Percentiles rank a stretch among this genome's conserved stretches.
Evolutionary conservation across 805 yeast species (phyloP).

Genomic region (Metschnikowia lachancei): DNA sequence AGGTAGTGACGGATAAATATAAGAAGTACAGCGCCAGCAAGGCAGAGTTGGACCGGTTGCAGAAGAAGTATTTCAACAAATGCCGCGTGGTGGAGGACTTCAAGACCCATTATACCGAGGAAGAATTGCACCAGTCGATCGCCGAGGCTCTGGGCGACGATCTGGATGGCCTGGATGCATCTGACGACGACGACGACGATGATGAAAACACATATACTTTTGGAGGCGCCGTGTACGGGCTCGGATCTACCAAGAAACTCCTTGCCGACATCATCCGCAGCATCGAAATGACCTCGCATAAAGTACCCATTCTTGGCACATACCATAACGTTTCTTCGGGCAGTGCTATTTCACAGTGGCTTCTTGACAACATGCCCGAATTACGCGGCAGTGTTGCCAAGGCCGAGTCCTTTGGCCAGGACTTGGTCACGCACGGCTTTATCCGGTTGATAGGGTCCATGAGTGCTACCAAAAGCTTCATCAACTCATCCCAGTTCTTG

Average conservation of each 20-base stretch:
- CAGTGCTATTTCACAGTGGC: slow-evolving; percentile 57
- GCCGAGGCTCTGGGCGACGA: slow-evolving; percentile 6
- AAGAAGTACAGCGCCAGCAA: slow-evolving; percentile 50
- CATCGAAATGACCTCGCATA: slow-evolving; percentile 53
- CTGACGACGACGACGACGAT: slow-evolving; percentile 23
- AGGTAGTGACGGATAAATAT: slow-evolving; percentile 48
- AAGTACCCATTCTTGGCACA: slow-evolving; percentile 67
- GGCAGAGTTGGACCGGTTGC: slow-evolving; percentile 51
- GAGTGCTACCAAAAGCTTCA: slow-evolving; percentile 50
- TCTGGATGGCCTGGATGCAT: not conserved
- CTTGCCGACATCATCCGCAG: slow-evolving; percentile 32
- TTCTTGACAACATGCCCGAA: slow-evolving; percentile 44
- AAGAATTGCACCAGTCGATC: slow-evolving; percentile 32
- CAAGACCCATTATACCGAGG: slow-evolving; percentile 46
- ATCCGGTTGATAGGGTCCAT: slow-evolving; percentile 65
- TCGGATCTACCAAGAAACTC: slow-evolving; percentile 33
- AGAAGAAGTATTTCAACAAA: slow-evolving; percentile 70
- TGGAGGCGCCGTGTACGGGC: slow-evolving; percentile 32
- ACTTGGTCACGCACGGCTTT: slow-evolving; percentile 57
- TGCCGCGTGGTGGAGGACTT: slow-evolving; percentile 72
- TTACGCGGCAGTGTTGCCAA: slow-evolving; percentile 48
- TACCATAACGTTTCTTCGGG: slow-evolving; percentile 64
- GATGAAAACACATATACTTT: slow-evolving; percentile 25
- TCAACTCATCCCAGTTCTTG: slow-evolving; percentile 66
- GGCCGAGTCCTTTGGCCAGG: slow-evolving; percentile 76